phyloP scores from a whole-genome alignment of 768 basidiomycete genomes.

The Sarcodon aspratus region DNA sequence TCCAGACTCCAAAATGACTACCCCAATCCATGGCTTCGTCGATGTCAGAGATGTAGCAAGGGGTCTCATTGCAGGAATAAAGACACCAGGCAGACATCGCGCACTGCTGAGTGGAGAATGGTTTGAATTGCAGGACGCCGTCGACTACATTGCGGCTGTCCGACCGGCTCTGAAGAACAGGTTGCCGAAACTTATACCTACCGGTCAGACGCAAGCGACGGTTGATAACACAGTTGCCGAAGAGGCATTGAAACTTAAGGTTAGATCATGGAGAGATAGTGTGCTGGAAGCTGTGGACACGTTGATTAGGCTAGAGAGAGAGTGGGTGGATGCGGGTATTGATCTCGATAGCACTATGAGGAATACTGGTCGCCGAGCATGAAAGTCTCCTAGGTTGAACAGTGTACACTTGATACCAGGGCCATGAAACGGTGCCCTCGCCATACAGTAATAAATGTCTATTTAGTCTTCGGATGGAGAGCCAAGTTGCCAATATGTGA shows the following conservation, averaged over 20 bases:
- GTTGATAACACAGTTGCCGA: constrained; percentile 6
- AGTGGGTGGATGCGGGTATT: constrained; percentile 4
- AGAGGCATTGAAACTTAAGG: constrained; percentile 7
- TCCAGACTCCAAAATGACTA: constrained; percentile 5
- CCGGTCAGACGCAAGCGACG: background rate
- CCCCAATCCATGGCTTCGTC: constrained; percentile 12
- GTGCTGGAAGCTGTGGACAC: constrained; percentile 9
- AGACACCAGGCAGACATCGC: constrained; percentile 3
- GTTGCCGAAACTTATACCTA: constrained; percentile 6
- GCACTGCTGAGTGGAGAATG: constrained; percentile 2
- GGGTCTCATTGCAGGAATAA: constrained; percentile 14
- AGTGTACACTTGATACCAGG: no score
- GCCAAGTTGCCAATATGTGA: no score
- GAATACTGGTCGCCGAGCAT: no score
- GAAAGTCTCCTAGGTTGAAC: no score
- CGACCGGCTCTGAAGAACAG: constrained; percentile 14
- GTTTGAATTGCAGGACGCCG: constrained; percentile 2
- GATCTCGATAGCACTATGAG: background rate
- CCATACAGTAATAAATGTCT: no score
- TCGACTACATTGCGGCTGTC: constrained; percentile 9
- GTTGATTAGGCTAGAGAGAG: constrained; percentile 7
- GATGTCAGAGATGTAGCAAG: constrained; percentile 20
- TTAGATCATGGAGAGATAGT: constrained; percentile 6
- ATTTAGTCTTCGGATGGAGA: no score
- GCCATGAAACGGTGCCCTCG: no score